phyloP scores from a whole-genome alignment of 345 rosid species.

The Lepidium aucheri region DNA sequence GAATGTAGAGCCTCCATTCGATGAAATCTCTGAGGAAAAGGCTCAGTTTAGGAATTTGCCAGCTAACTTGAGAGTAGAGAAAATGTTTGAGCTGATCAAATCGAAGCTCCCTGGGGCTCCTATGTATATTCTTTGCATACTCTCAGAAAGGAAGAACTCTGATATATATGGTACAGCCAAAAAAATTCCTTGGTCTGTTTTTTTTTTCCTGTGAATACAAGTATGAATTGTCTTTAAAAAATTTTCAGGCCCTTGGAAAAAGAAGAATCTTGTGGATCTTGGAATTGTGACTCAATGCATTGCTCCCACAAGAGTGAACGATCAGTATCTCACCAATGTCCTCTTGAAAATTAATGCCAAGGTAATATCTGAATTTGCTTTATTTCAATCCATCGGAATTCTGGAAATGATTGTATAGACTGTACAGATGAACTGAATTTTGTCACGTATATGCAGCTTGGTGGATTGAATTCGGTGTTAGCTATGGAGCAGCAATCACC shows the following conservation, averaged over 20 bases:
- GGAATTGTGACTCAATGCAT: conserved; percentile 88
- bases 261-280: conserved; percentile 59
- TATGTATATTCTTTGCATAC: conserved; percentile 69
- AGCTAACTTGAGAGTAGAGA: conserved; percentile 62
- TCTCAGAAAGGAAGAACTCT: conserved; percentile 72
- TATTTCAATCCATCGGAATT: neutral
- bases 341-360: conserved; percentile 91
- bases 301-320: conserved; percentile 70
- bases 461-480: conserved; percentile 74
- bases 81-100: conserved; percentile 64
- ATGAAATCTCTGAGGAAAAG: conserved; percentile 42
- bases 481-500: conserved; percentile 64
- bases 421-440: neutral
- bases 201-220: neutral
- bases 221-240: neutral
- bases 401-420: neutral
- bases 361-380: conserved; percentile 29
- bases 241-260: conserved; percentile 83
- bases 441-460: conserved; percentile 48
- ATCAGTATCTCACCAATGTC: conserved; percentile 83
- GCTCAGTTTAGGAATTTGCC: conserved; percentile 45
- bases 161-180: conserved; percentile 66
- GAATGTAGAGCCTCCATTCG: conserved; percentile 48
- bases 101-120: conserved; percentile 66
- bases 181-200: neutral